Evolutionary conservation across 139 green algal genomes (phyloP).

Genomic region (Diplosphaera chodatii): DNA sequence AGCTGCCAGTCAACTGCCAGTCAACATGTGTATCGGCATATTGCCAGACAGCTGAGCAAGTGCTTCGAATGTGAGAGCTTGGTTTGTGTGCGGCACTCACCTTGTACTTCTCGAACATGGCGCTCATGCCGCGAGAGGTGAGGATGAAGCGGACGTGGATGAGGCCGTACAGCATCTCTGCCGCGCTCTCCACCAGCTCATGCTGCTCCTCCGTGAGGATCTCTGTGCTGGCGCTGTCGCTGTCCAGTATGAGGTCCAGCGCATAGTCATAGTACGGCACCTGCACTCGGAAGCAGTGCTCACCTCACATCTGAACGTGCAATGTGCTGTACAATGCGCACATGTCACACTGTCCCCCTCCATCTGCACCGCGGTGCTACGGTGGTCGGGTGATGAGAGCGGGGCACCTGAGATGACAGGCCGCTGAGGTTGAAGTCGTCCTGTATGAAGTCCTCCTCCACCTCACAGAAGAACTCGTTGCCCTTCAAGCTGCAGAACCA

Average conservation of each 20-base stretch:
- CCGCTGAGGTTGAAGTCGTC: conserved; percentile 97
- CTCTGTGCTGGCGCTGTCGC: conserved; percentile 74
- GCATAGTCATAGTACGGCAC: conserved; percentile 98
- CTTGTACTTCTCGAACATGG: conserved; percentile 92
- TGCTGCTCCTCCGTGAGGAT: conserved; percentile 77
- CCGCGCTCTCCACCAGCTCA: conserved; percentile 88
- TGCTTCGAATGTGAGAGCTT: too few species aligned
- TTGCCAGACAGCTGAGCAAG: too few species aligned
- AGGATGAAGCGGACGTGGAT: conserved; percentile 95
- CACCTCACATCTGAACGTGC: too few species aligned
- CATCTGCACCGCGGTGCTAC: neutral
- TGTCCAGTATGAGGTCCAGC: conserved; percentile 92
- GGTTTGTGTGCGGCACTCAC: too few species aligned
- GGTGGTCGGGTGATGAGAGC: neutral
- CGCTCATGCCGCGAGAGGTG: conserved; percentile 62
- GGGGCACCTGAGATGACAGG: conserved; percentile 60
- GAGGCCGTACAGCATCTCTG: conserved; percentile 95
- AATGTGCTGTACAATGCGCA: neutral
- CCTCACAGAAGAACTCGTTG: conserved; percentile 54
- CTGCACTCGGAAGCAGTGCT: too few species aligned
- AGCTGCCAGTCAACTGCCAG: too few species aligned
- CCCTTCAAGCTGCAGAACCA: conserved; percentile 77
- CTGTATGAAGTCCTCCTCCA: conserved; percentile 95
- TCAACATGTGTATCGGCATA: too few species aligned
- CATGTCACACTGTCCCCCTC: too few species aligned